These are phyloP conservation scores for Thamnidium elegans DNA, from an alignment of 192 early-diverging fungal genomes.

Conservation along the genomic window DNA sequence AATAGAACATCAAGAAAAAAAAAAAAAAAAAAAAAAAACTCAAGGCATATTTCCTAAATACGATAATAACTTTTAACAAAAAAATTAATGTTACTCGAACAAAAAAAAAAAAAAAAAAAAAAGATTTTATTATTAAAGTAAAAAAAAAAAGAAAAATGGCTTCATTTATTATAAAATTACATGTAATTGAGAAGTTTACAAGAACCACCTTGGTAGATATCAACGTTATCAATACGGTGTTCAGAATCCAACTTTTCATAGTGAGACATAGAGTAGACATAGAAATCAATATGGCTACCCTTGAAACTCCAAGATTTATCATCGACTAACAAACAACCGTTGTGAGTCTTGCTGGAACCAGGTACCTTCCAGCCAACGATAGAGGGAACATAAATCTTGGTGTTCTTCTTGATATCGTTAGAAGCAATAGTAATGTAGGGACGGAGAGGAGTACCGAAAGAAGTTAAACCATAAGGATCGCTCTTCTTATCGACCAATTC, in stretches of 20 bases:
- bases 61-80: neutral
- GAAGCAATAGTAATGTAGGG: conserved; percentile 40
- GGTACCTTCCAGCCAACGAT: conserved; percentile 37
- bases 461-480: conserved; percentile 37
- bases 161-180: conserved; percentile 19
- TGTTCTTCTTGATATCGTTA: conserved; percentile 33
- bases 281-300: conserved; percentile 39
- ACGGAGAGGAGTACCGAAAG: conserved; percentile 32
- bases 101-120: neutral
- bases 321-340: conserved; percentile 39
- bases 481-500: conserved; percentile 23
- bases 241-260: conserved; percentile 22
- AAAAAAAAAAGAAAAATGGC: neutral
- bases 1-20: too few relatives aligned
- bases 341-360: conserved; percentile 33
- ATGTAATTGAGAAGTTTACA: conserved; percentile 37
- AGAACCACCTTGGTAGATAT: conserved; percentile 40
- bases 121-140: neutral
- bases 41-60: neutral
- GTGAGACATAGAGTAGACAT: conserved; percentile 26
- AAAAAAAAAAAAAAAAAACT: too few relatives aligned
- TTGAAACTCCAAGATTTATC: conserved; percentile 38
- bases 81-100: neutral
- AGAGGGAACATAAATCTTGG: conserved; percentile 38
- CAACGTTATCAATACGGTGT: conserved; percentile 27